Evolutionary conservation across 257 asterid species (phyloP).

Genomic region (Solanum infundibuliforme): DNA sequence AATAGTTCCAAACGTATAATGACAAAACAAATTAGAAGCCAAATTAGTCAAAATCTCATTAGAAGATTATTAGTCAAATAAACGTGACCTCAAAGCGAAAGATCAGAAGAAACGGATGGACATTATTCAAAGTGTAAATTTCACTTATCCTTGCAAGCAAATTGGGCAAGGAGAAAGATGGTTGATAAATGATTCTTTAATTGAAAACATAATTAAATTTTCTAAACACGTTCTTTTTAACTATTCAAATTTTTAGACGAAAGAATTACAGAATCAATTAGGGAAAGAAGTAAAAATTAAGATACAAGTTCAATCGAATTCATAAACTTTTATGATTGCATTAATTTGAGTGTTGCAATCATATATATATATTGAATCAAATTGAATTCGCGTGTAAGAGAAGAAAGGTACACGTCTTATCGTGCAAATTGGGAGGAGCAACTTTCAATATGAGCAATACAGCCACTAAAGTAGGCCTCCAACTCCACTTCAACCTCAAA

Average conservation of each 20-base stretch:
- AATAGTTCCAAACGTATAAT: background rate
- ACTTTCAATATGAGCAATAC: background rate
- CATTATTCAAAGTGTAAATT: background rate
- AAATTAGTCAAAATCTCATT: background rate
- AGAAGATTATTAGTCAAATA: background rate
- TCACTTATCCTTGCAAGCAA: background rate
- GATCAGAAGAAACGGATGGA: background rate
- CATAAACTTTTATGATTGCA: no score
- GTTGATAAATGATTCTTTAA: background rate
- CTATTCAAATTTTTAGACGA: background rate
- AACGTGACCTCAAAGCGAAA: background rate
- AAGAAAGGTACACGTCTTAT: background rate
- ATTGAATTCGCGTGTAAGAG: background rate
- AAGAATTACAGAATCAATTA: background rate
- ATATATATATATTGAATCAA: no score
- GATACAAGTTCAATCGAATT: fast-evolving
- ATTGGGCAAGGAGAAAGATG: background rate
- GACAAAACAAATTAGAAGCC: background rate
- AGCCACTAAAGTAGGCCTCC: background rate
- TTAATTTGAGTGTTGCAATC: background rate
- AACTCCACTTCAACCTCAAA: background rate
- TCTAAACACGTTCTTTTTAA: background rate
- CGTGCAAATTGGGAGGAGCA: background rate
- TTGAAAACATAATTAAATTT: background rate
- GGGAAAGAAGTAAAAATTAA: background rate